These are phyloP conservation scores for Dictyostelium intermedium DNA, from an alignment of 78 protist genomes.

Conservation along the genomic window DNA sequence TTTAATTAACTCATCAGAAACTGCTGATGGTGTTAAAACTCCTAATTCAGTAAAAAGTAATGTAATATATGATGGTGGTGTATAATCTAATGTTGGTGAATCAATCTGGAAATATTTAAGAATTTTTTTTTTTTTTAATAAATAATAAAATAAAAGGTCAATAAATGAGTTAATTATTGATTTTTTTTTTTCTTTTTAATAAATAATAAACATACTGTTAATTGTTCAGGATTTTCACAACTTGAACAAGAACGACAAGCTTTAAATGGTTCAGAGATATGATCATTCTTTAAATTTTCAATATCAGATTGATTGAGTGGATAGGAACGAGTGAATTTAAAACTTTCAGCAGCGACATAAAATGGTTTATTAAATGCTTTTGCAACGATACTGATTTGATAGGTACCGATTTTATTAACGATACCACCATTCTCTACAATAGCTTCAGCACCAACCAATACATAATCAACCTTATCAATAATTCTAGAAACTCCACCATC, in stretches of 20 bases:
- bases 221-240: slow-evolving; percentile 33
- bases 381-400: slow-evolving; percentile 93
- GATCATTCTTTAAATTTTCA: slow-evolving; percentile 37
- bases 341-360: slow-evolving; percentile 97
- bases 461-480: slow-evolving; percentile 90
- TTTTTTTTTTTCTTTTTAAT: background rate
- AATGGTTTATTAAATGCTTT: slow-evolving; percentile 91
- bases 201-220: slow-evolving; percentile 39
- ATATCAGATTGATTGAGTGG: slow-evolving; percentile 94
- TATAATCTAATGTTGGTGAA: slow-evolving; percentile 94
- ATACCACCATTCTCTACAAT: slow-evolving; percentile 99
- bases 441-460: slow-evolving; percentile 97
- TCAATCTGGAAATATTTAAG: slow-evolving; percentile 23
- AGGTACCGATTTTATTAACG: slow-evolving; percentile 94
- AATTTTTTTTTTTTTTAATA: slow-evolving; percentile 9
- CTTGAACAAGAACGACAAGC: slow-evolving; percentile 46
- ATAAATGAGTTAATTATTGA: background rate
- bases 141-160: background rate
- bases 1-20: slow-evolving; percentile 96
- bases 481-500: slow-evolving; percentile 93
- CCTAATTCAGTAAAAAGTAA: slow-evolving; percentile 99
- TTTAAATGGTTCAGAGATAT: slow-evolving; percentile 14
- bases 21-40: slow-evolving; percentile 98
- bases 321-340: slow-evolving; percentile 95
- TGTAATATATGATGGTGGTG: slow-evolving; percentile 96